Evolutionary conservation across 495 filamentous ascomycete species (phyloP), one percentile per base, ranked within the genome.

Genomic region (Daldinia grandis): DNA sequence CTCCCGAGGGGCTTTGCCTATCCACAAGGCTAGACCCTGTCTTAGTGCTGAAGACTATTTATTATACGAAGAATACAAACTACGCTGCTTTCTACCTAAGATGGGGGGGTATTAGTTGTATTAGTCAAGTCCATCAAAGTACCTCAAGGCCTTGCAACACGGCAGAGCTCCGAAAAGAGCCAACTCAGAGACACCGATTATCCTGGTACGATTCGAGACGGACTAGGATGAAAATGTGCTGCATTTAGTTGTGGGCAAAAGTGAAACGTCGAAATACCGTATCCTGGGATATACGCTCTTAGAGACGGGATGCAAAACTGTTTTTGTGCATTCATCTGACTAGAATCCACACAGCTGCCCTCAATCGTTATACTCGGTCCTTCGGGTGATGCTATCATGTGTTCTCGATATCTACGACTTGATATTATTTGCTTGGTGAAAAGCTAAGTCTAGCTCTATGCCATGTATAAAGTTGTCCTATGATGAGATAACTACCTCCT

Each of bases 211-310:
- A 73, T 68, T 57, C 70, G 70, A 73, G 70, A 73, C 70, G 40
- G 30, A 54, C 70, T 65, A 58, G 70, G 70, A 58, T 68, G 53
- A 38, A 47, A 59, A 68, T 60, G 57, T 68, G 55, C 65, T 65
- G 63, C 70, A 73, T 68, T 57, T 33, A 68, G 44, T 64, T 38
- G 64, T 65, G 64, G 59, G 12, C 38, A 42, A 54, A 65, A 68
- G 61, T 73, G 70, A 73, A 73, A 73, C 70, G 60, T 62, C 70
- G 50, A 73, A 28, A 62, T 68, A 73, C 56, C 12, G 17, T 72
- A 64, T 63, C 58, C 69, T 19, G 27, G 69, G 37, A 47, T 64
- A 30, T 50, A 61, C 58, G 50, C 33, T 33, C 33, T 53, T 21
- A 35, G 35, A 58, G n/a, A 56, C 15, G 27, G 31, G 47, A 49